A percentile compares a stretch with the other conserved stretches of the same genome.
Conservation (phyloP, 2,329 filamentous ascomycete species). For the Blastomyces emzantsi region DNA sequence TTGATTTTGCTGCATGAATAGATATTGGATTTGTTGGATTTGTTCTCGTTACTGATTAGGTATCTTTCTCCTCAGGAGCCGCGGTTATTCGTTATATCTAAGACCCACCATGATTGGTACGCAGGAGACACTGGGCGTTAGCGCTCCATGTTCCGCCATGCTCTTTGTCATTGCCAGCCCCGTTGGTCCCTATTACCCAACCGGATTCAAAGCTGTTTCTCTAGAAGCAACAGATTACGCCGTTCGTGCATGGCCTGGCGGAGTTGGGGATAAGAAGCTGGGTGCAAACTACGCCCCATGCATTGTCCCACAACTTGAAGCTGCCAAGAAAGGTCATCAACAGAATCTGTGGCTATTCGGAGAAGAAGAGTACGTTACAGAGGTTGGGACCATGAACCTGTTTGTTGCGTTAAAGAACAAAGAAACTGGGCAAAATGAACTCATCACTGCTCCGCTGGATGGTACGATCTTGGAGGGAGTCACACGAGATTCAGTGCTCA, state of each 20-base stretch:
- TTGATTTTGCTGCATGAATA: neutral
- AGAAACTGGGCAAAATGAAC: constrained; percentile 80
- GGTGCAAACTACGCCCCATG: constrained; percentile 99
- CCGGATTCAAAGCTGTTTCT: constrained; percentile 93
- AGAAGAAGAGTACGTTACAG: constrained; percentile 89
- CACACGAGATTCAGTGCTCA: constrained; percentile 83
- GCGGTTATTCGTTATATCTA: constrained; percentile 91
- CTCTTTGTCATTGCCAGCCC: constrained; percentile 94
- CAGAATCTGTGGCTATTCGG: constrained; percentile 98
- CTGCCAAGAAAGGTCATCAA: constrained; percentile 84
- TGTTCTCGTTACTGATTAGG: constrained; percentile 8
- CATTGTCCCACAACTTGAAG: constrained; percentile 91
- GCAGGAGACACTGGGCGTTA: constrained; percentile 85
- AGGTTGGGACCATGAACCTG: constrained; percentile 99
- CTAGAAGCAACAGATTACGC: constrained; percentile 95
- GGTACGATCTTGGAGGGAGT: constrained; percentile 95
- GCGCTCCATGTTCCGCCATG: constrained; percentile 81
- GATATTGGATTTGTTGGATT: neutral
- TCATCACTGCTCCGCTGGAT: constrained; percentile 90
- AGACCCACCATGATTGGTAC: constrained; percentile 97
- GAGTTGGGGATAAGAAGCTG: constrained; percentile 96
- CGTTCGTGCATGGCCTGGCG: constrained; percentile 93
- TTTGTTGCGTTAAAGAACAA: constrained; percentile 80
- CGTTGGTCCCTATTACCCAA: constrained; percentile 96
- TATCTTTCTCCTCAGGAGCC: constrained; percentile 34